These are phyloP conservation scores for Carpinus viminea DNA, from an alignment of 306 rosid genomes.

Conservation along the genomic window DNA sequence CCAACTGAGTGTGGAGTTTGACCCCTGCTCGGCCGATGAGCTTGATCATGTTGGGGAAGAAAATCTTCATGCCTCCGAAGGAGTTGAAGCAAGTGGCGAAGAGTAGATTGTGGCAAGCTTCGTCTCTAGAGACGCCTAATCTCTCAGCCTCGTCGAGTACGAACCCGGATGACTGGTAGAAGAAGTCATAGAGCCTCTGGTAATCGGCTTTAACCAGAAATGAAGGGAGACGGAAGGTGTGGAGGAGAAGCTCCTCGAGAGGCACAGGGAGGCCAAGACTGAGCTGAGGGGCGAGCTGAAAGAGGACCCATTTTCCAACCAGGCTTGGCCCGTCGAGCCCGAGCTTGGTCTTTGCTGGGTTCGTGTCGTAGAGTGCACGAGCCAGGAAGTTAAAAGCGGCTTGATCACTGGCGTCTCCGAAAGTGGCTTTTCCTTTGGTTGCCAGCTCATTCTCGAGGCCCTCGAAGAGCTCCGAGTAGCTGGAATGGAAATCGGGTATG, in stretches of 20 bases:
- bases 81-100: conserved; percentile 91
- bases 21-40: conserved; percentile 66
- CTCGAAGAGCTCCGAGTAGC: conserved; percentile 53
- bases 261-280: conserved; percentile 67
- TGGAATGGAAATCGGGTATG: conserved; percentile 66
- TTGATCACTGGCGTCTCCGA: conserved; percentile 55
- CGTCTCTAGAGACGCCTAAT: conserved; percentile 69
- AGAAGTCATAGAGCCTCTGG: conserved; percentile 66
- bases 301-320: conserved; percentile 57
- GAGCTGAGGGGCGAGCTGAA: conserved; percentile 62
- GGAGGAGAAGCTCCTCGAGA: conserved; percentile 59
- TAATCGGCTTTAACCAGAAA: conserved; percentile 59
- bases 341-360: conserved; percentile 56
- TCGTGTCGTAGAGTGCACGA: conserved; percentile 43
- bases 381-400: conserved; percentile 75
- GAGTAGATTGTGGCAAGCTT: conserved; percentile 82
- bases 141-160: conserved; percentile 71
- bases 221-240: conserved; percentile 62
- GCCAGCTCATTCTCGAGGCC: conserved; percentile 55
- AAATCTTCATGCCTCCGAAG: conserved; percentile 71
- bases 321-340: conserved; percentile 66
- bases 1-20: conserved; percentile 56
- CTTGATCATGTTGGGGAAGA: conserved; percentile 63
- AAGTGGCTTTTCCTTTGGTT: conserved; percentile 48
- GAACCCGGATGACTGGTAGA: conserved; percentile 48